Conservation (phyloP, 2,329 filamentous ascomycete species). For the Phaeophleospora eucalypticola region DNA sequence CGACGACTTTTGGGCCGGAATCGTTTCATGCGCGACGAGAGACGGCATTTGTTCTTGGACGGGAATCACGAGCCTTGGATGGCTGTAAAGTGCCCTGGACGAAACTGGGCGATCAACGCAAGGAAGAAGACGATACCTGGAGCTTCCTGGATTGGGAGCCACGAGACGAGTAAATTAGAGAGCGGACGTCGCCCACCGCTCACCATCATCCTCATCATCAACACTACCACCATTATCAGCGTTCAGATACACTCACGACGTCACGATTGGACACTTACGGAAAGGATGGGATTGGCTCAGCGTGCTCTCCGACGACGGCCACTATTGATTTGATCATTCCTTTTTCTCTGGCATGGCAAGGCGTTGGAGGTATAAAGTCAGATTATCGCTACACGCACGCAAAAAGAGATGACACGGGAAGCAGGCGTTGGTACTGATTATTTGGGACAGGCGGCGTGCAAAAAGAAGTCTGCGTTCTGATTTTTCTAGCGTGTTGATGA, state of each 20-base stretch:
- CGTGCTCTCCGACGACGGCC: too few species aligned
- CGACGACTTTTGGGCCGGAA: neutral
- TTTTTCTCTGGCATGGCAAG: constrained; percentile 6
- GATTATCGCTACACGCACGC: neutral
- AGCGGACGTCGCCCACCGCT: too few species aligned
- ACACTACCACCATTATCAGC: too few species aligned
- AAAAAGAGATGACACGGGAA: neutral
- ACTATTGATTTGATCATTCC: too few species aligned
- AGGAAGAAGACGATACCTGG: neutral
- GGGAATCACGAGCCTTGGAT: neutral
- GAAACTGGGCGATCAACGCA: neutral
- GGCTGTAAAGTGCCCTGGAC: neutral
- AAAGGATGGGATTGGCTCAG: neutral
- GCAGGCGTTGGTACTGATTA: too few species aligned
- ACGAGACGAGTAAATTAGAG: too few species aligned
- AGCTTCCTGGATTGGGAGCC: neutral
- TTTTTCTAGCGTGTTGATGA: too few species aligned
- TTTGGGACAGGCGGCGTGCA: too few species aligned
- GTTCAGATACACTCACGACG: too few species aligned
- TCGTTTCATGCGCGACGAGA: neutral
- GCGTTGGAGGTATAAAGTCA: constrained; percentile 5
- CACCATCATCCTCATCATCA: too few species aligned
- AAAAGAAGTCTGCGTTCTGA: too few species aligned
- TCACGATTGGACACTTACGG: neutral
- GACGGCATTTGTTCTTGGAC: neutral